phyloP scores from a whole-genome alignment of 805 yeast species.

The Saturnispora bothae region DNA sequence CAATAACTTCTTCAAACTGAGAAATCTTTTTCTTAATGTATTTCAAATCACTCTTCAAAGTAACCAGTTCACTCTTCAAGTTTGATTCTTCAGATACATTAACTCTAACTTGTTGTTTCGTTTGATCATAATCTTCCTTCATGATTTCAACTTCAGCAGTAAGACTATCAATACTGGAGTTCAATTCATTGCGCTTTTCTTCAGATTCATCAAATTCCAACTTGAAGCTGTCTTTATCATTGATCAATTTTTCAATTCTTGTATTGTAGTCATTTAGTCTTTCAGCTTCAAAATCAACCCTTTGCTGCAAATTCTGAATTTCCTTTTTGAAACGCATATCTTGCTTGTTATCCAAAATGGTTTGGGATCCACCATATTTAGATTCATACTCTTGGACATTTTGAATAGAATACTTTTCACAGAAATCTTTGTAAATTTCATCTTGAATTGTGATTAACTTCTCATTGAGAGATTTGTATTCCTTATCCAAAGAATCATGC shows the following conservation, averaged over 20 bases:
- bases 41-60: constrained; percentile 25
- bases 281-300: constrained; percentile 54
- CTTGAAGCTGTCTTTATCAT: constrained; percentile 30
- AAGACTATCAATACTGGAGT: constrained; percentile 27
- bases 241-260: constrained; percentile 36
- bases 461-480: constrained; percentile 18
- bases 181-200: constrained; percentile 25
- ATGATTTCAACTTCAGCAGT: constrained; percentile 33
- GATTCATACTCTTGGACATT: constrained; percentile 60
- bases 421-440: constrained; percentile 42
- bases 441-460: constrained; percentile 28
- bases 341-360: constrained; percentile 49
- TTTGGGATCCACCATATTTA: constrained; percentile 43
- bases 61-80: constrained; percentile 23
- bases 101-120: constrained; percentile 12
- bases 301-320: constrained; percentile 48
- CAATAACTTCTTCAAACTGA: constrained; percentile 40
- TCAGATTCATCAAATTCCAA: constrained; percentile 24
- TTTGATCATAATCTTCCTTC: constrained; percentile 24
- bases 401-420: constrained; percentile 41
- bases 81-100: constrained; percentile 15
- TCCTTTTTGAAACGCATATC: constrained; percentile 52
- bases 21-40: constrained; percentile 27
- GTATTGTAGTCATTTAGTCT: constrained; percentile 40
- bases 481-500: constrained; percentile 16